Evolutionary conservation across 768 basidiomycete genomes (phyloP).

Genomic region (Leucosporidium yakuticum): DNA sequence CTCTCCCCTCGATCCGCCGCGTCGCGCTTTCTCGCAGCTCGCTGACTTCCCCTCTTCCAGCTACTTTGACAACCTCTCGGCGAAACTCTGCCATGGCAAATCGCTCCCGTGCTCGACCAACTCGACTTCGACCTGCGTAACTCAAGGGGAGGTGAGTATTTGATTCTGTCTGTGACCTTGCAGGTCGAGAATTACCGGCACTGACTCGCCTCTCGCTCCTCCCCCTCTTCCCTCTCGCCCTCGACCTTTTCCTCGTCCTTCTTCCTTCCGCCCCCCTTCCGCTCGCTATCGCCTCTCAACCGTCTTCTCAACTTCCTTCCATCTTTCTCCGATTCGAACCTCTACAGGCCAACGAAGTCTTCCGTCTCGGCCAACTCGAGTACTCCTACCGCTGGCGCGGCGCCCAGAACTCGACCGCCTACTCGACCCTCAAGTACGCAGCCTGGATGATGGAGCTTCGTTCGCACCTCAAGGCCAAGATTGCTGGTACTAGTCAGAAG

Average conservation of each 20-base stretch:
- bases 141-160: slow-evolving; percentile 35
- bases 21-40: too few species aligned
- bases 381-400: slow-evolving; percentile 35
- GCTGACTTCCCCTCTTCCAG: too few species aligned
- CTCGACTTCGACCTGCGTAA: slow-evolving; percentile 28
- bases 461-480: slow-evolving; percentile 21
- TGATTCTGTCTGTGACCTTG: too few species aligned
- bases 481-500: background rate
- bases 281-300: too few species aligned
- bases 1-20: too few species aligned
- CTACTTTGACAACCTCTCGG: slow-evolving; percentile 38
- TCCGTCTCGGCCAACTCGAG: slow-evolving; percentile 35
- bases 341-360: background rate
- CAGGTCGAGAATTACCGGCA: too few species aligned
- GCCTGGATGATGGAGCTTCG: slow-evolving; percentile 35
- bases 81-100: slow-evolving; percentile 38
- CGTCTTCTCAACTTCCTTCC: too few species aligned
- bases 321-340: too few species aligned
- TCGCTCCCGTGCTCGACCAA: slow-evolving; percentile 37
- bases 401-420: slow-evolving; percentile 32
- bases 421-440: slow-evolving; percentile 34
- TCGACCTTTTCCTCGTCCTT: too few species aligned
- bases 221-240: too few species aligned
- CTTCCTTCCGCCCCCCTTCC: too few species aligned
- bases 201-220: background rate